Base-by-base conservation (phyloP, 306 rosid genomes). In the Senna siamea region DNA sequence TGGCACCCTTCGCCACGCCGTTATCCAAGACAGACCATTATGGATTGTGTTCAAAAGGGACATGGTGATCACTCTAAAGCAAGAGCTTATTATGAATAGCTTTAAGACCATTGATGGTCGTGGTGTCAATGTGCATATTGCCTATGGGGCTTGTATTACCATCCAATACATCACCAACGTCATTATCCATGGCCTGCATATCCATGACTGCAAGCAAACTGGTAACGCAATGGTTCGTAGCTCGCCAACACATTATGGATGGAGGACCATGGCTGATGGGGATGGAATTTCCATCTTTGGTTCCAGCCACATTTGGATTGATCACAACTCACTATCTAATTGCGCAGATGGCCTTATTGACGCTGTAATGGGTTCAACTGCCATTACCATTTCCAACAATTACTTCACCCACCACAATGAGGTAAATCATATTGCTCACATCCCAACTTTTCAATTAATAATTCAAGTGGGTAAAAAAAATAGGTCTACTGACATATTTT, bases 21-120 rank as follows among this genome's bases (percentile, higher is more conserved):
- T 90, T 7, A 92, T 94, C 69, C 98, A 94, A 41, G 96, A 91
- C 19, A 67, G 57, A 8, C 98, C 98, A 2, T 57, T 94, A 23
- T 94, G 99, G 99, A 94, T 94, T 46, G 96, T 94, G 81, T 94
- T 94, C 87, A 94, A 94, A 79, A 57, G 97, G 9, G 99, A 94
- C 84, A 94, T 94, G 99, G 93, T 94, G 56, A 94, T 94, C 80
- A 92, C 95, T 0, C 68, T 94, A 0, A 92, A 92, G 76, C 98
- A 94, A 66, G 99, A 94, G 76, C 90, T 94, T 1, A 58, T 94
- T 9, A 90, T 94, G 99, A 94, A 94, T 82, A 94, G 99, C 85
- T 94, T 94, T 59, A 94, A 94, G 90, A 94, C 99, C 64, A 87
- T 94, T 14, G 99, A 94, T 48, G 99, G 74, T 1, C 90, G 99